Base-by-base conservation (phyloP, 75 land plant genomes). In the Pinus albicaulis region DNA sequence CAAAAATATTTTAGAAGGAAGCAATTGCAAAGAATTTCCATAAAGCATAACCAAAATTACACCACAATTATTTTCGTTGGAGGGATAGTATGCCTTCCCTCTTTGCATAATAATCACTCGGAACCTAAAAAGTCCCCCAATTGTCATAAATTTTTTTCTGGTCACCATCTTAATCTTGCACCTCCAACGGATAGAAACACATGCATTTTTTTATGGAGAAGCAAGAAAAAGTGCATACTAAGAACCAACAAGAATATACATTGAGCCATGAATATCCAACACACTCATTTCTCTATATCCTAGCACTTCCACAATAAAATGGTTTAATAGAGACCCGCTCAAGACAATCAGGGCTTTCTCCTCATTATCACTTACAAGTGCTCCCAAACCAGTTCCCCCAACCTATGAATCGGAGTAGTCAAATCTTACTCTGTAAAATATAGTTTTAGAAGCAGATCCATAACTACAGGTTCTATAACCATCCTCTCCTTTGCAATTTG, bases 61-160 rank as follows among this genome's bases (percentile, higher is more conserved):
- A 41, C 73, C 75, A 24, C 80, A 78, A 53, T 57, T 56, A 55
- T 72, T 59, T 53, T 78, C 74, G 41, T 72, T 78, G 53, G 57
- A 55, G 19, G 80, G 80, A 59, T 78, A 75, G 25, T 72, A 78
- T n/a, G 80, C 80, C 76, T 78, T 75, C 6, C 80, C 80, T 59
- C 80, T 78, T 72, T 53, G 26, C 57, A 78, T 75, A 3, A 56
- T 38, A 56, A 78, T 59, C 28, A 24, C 60, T 36, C 56, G 75
- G 44, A 28, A 34, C 76, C 61, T 44, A 58, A 34, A 59, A 72
- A 23, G 55, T 72, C 55, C 74, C 57, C 57, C 23, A 6, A 26
- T 22, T 15, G 17, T 20, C n/a, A 8, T 10, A 31, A 15, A 59
- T 17, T 3, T 19, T 56, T 74, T 8, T 19, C 48, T 17, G 13